Conservation (phyloP, 1,284 basidiomycete species). For the Malassezia furfur region DNA sequence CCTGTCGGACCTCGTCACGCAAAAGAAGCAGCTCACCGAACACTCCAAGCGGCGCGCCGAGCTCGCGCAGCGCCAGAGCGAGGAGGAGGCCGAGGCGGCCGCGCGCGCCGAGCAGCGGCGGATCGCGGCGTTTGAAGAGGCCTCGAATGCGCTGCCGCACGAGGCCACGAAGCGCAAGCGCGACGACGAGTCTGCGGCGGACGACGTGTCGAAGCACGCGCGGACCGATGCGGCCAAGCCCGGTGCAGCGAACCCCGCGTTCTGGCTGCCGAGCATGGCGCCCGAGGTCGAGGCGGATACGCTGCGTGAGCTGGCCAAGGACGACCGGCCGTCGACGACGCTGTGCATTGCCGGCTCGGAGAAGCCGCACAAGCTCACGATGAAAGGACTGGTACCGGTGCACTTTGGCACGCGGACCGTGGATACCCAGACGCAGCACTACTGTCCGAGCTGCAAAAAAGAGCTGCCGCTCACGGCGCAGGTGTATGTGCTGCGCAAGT, state of each 20-base stretch:
- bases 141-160: background rate
- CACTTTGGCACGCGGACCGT: slow-evolving; percentile 6
- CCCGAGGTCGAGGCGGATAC: background rate
- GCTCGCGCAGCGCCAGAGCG: background rate
- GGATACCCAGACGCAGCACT: slow-evolving; percentile 7
- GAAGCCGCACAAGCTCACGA: slow-evolving; percentile 12
- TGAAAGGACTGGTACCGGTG: slow-evolving; percentile 9
- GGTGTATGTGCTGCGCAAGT: slow-evolving; percentile 7
- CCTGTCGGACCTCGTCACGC: slow-evolving; percentile 8
- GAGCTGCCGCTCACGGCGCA: slow-evolving; percentile 5
- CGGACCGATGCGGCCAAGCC: background rate
- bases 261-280: slow-evolving; percentile 15
- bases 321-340: slow-evolving; percentile 10
- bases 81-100: background rate
- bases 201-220: background rate
- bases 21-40: slow-evolving; percentile 7
- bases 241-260: slow-evolving; percentile 9
- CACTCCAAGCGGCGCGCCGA: slow-evolving; percentile 3
- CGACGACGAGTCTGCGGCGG: background rate
- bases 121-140: slow-evolving; percentile 5
- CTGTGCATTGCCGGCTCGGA: slow-evolving; percentile 14
- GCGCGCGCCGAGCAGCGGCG: background rate
- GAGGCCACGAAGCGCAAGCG: slow-evolving; percentile 5
- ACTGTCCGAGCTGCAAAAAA: slow-evolving; percentile 17
- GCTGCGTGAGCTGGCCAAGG: background rate